Percentiles rank a stretch among this genome's conserved stretches.
Evolutionary conservation across 2,329 filamentous ascomycete genomes (phyloP).

Genomic region (Aspergillus niger): DNA sequence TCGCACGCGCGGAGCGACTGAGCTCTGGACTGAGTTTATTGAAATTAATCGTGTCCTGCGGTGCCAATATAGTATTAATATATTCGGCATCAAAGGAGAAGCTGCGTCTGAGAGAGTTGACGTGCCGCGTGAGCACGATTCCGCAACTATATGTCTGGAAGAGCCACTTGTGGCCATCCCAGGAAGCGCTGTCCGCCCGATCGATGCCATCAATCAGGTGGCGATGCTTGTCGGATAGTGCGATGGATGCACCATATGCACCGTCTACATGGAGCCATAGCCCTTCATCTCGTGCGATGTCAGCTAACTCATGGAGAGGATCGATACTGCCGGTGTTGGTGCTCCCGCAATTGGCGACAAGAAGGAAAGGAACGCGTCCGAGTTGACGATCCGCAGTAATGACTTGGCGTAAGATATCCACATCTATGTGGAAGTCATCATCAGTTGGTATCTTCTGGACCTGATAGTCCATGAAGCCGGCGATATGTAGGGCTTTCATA

Average conservation of each 20-base stretch:
- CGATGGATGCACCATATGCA: constrained; percentile 23
- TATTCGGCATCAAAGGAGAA: constrained; percentile 19
- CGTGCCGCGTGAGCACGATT: constrained; percentile 22
- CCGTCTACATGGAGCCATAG: constrained; percentile 31
- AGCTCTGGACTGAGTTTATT: constrained; percentile 26
- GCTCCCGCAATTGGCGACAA: constrained; percentile 23
- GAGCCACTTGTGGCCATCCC: constrained; percentile 31
- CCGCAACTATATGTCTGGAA: constrained; percentile 31
- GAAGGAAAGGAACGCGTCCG: constrained; percentile 17
- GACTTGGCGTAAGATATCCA: background rate
- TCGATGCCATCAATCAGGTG: constrained; percentile 16
- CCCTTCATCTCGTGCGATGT: constrained; percentile 11
- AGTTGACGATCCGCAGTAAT: constrained; percentile 10
- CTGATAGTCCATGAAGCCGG: constrained; percentile 19
- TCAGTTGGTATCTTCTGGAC: constrained; percentile 18
- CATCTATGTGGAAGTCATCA: constrained; percentile 8
- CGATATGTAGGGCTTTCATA: constrained; percentile 16
- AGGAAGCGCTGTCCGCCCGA: constrained; percentile 25
- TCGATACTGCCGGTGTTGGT: constrained; percentile 26
- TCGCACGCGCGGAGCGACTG: constrained; percentile 24
- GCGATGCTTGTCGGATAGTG: constrained; percentile 16
- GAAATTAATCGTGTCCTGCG: constrained; percentile 15
- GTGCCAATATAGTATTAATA: constrained; percentile 5
- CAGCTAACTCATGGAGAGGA: constrained; percentile 16
- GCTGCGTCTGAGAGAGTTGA: constrained; percentile 9